These are phyloP conservation scores for Polyporus arcularius DNA, from an alignment of 768 basidiomycete genomes.

Conservation along the genomic window DNA sequence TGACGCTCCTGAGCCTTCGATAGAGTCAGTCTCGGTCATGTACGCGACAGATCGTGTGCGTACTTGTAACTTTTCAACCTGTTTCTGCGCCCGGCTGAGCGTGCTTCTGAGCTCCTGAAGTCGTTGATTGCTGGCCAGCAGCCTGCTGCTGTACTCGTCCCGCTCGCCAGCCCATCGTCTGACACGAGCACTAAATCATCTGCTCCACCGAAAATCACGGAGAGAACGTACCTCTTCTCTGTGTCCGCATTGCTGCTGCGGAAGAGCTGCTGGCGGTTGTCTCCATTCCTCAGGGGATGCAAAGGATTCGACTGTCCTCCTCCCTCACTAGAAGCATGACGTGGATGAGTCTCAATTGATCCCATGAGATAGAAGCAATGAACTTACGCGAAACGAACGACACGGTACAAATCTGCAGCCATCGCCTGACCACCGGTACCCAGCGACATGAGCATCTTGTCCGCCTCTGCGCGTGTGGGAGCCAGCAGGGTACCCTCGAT, in stretches of 20 bases:
- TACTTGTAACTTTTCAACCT: constrained; percentile 28
- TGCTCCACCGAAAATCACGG: neutral
- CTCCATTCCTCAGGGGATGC: constrained; percentile 28
- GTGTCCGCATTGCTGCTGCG: constrained; percentile 50
- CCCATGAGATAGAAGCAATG: neutral
- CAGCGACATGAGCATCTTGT: constrained; percentile 47
- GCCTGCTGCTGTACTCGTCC: constrained; percentile 40
- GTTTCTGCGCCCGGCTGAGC: constrained; percentile 31
- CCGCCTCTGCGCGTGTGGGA: constrained; percentile 60
- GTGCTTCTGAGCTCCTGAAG: constrained; percentile 30
- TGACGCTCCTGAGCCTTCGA: constrained; percentile 11
- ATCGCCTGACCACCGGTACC: constrained; percentile 58
- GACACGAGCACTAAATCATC: neutral
- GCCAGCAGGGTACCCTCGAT: constrained; percentile 79
- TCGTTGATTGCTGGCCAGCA: constrained; percentile 31
- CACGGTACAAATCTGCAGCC: constrained; percentile 62
- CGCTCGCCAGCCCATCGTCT: constrained; percentile 52
- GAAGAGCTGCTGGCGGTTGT: constrained; percentile 50
- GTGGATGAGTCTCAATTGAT: neutral
- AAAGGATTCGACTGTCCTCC: constrained; percentile 58
- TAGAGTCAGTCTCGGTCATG: neutral
- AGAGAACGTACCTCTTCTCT: constrained; percentile 45
- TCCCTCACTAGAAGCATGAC: constrained; percentile 52
- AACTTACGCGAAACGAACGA: constrained; percentile 66
- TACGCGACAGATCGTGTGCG: neutral